phyloP scores from a whole-genome alignment of 495 filamentous ascomycete genomes.

The Neurospora sp. region DNA sequence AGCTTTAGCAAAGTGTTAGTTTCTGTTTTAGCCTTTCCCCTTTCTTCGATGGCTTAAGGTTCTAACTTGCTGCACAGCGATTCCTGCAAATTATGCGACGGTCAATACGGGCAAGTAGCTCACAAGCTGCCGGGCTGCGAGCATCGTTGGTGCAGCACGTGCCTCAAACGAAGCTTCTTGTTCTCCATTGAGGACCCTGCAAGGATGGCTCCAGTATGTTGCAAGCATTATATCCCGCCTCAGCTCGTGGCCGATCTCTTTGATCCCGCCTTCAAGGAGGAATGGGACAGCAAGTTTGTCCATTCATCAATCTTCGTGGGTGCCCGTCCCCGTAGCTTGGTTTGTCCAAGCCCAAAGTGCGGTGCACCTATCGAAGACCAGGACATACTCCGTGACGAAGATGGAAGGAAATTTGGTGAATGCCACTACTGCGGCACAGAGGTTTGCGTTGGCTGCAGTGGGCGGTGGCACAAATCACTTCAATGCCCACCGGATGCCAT shows the following conservation, averaged over 20 bases:
- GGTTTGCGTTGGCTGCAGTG: slow-evolving; percentile 64
- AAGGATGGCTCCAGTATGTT: slow-evolving; percentile 75
- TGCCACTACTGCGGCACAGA: slow-evolving; percentile 62
- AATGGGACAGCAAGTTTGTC: slow-evolving; percentile 66
- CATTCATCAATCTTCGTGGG: slow-evolving; percentile 61
- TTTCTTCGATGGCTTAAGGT: neutral
- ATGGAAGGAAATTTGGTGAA: slow-evolving; percentile 42
- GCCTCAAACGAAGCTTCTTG: slow-evolving; percentile 60
- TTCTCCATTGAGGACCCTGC: slow-evolving; percentile 63
- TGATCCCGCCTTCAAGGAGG: slow-evolving; percentile 57
- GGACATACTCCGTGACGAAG: slow-evolving; percentile 43
- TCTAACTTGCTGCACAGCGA: neutral
- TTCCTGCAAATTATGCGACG: neutral
- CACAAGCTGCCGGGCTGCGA: slow-evolving; percentile 36
- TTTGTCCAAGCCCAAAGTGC: slow-evolving; percentile 31
- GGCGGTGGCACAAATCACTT: slow-evolving; percentile 54
- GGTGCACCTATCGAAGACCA: slow-evolving; percentile 66
- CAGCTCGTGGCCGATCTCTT: slow-evolving; percentile 68
- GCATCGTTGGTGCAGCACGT: slow-evolving; percentile 69
- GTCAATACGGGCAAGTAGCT: neutral
- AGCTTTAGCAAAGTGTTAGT: neutral
- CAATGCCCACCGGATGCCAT: slow-evolving; percentile 68
- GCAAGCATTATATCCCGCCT: slow-evolving; percentile 60
- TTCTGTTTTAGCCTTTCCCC: neutral
- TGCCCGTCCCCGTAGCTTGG: slow-evolving; percentile 53